Evolutionary conservation across 208 protist genomes (phyloP).

Genomic region (Leishmania guyanensis): DNA sequence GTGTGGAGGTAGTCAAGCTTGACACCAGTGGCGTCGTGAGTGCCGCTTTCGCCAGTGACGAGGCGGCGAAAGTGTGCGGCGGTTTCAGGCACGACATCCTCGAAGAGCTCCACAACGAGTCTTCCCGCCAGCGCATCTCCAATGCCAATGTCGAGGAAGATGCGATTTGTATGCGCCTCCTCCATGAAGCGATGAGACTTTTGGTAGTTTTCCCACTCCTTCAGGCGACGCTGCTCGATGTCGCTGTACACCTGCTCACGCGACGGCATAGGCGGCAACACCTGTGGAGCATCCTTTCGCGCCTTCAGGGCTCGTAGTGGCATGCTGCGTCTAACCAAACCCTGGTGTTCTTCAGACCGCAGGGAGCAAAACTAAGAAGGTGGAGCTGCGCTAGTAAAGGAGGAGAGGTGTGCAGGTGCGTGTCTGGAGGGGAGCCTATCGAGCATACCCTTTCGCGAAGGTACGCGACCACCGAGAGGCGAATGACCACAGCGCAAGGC

Average conservation of each 20-base stretch:
- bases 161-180: constrained; percentile 63
- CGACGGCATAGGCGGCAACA: constrained; percentile 11
- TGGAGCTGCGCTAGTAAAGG: not conserved
- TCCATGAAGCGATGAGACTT: constrained; percentile 74
- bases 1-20: constrained; percentile 85
- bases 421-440: not conserved
- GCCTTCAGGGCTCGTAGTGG: constrained; percentile 12
- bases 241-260: constrained; percentile 56
- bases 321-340: not conserved
- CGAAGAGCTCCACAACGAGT: constrained; percentile 91
- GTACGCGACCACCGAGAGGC: not conserved
- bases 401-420: not conserved
- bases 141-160: constrained; percentile 88
- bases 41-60: constrained; percentile 69
- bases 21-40: constrained; percentile 50
- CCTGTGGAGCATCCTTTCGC: constrained; percentile 15
- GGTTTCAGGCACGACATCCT: constrained; percentile 81
- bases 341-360: not conserved
- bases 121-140: constrained; percentile 68
- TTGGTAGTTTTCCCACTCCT: constrained; percentile 92
- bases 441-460: not conserved
- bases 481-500: too few relatives aligned
- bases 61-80: constrained; percentile 90
- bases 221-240: constrained; percentile 81
- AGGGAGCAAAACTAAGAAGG: not conserved